Base-by-base conservation (phyloP, 2,329 filamentous ascomycete species). In the Cladophialophora chaetospira region DNA sequence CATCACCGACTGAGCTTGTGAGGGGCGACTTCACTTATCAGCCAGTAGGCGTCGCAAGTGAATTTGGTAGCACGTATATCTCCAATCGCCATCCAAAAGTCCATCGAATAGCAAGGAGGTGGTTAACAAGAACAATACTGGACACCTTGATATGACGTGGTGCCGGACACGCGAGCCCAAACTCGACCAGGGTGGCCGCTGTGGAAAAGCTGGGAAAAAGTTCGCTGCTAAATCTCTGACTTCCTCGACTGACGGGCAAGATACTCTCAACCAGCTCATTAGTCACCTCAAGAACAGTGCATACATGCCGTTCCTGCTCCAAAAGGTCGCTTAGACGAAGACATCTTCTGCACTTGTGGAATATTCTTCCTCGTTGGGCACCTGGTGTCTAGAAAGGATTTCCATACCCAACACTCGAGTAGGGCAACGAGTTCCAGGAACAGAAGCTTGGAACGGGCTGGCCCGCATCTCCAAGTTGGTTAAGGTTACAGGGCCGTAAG, bases 401-500 rank as follows among this genome's bases (percentile, higher is more conserved):
- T 10, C 26, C 23, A 9, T 44, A 2, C 26, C 26, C n/a, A 26
- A 23, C 26, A 11, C 23, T 19, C 4, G 6, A 29, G 29, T 28
- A 8, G 28, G 44, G 44, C 26, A 33, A 10, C 26, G 10, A 25
- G 17, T 15, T 6, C 23, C 46, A 50, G 33, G 46, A 11, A 50
- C 46, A 25, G 29, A 28, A 25, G 21, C 42, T 44, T 25, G 42
- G 9, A 13, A 23, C 48, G 48, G 48, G 48, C 15, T 51, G 48
- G 48, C 28, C 48, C 48, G 48, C 40, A 38, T 25, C 42, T 40
- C 51, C 28, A 9, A 11, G 8, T 9, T 15, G n/a, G n/a, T n/a
- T n/a, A n/a, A n/a, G n/a, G n/a, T n/a, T n/a, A n/a, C n/a, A n/a
- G n/a, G n/a, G n/a, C n/a, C n/a, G n/a, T n/a, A n/a, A n/a, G n/a